Base-by-base conservation (phyloP, 1,139 yeast species). In the Entelexis paramagnoliae region DNA sequence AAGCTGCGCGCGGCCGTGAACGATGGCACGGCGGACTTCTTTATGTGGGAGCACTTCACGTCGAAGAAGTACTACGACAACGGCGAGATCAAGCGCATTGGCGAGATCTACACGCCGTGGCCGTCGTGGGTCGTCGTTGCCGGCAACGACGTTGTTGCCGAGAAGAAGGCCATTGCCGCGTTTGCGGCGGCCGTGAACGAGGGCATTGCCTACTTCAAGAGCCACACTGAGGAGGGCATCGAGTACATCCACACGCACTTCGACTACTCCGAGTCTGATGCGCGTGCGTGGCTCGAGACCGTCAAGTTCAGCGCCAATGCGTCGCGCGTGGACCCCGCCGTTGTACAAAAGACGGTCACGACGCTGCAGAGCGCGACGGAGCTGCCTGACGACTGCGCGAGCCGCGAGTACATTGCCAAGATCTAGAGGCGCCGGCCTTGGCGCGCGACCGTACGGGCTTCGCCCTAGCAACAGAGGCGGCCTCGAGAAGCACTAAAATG, bases 11-110 rank as follows among this genome's bases (percentile, higher is more conserved):
- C 79, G 55, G 81, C 89, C 2, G 96, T 87, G 39, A 86, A 86
- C 66, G 69, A 69, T 58, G 73, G 69, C 11, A 71, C 66, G n/a
- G 69, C 69, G 44, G 96, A 88, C 64, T 94, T 93, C 1, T 88
- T 88, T 67, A 84, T 88, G 95, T 88, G 96, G 96, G 96, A 88
- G 63, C 78, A 84, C 65, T 88, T 87, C 70, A 88, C 96, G 6
- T 79, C 89, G 44, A 88, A 87, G 64, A 80, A 78, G 65, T 88
- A 85, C 69, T 86, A 84, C 64, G 95, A 86, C 63, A 75, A 70
- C 53, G 75, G 78, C 16, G 96, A 87, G 62, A 81, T 88, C 68
- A 85, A 83, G 66, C 73, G 77, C 60, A 80, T 88, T 57, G 96
- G 96, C 11, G 86, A 83, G 60, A 86, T 88, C 51, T 84, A 83